These are phyloP conservation scores for Phytophthora palmivora DNA, from an alignment of 352 stramenopile species.

Conservation along the genomic window DNA sequence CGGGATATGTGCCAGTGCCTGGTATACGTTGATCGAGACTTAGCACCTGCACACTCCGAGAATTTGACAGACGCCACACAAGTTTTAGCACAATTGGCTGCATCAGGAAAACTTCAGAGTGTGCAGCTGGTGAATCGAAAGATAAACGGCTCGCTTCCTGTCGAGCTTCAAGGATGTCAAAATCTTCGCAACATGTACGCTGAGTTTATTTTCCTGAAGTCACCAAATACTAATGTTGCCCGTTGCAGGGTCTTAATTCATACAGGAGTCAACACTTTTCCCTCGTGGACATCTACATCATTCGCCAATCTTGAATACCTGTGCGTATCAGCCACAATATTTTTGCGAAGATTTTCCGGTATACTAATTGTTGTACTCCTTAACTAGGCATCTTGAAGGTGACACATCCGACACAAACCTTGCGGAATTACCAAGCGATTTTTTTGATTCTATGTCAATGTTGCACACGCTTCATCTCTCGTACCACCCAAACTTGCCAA, in stretches of 20 bases:
- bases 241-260: slow-evolving; percentile 40
- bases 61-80: slow-evolving; percentile 28
- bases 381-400: slow-evolving; percentile 41
- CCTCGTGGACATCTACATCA: slow-evolving; percentile 25
- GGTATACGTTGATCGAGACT: slow-evolving; percentile 39
- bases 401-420: slow-evolving; percentile 22
- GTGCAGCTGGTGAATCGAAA: slow-evolving; percentile 40
- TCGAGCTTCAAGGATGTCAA: slow-evolving; percentile 22
- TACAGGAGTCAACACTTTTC: slow-evolving; percentile 35
- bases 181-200: slow-evolving; percentile 43
- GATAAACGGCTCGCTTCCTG: slow-evolving; percentile 36
- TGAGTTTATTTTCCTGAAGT: too few relatives aligned
- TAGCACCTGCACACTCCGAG: slow-evolving; percentile 25
- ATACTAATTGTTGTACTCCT: too few relatives aligned
- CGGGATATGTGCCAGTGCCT: slow-evolving; percentile 29
- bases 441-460: slow-evolving; percentile 29
- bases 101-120: slow-evolving; percentile 27
- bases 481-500: slow-evolving; percentile 18
- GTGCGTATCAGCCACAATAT: too few relatives aligned
- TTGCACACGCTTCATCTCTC: slow-evolving; percentile 41
- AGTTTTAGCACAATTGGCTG: slow-evolving; percentile 21
- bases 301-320: slow-evolving; percentile 49
- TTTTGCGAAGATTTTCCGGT: not conserved
- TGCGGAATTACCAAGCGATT: slow-evolving; percentile 23
- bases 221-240: slow-evolving; percentile 5